These are phyloP conservation scores for Xylariaceae sp. DNA, from an alignment of 2,329 filamentous ascomycete species.

Conservation along the genomic window DNA sequence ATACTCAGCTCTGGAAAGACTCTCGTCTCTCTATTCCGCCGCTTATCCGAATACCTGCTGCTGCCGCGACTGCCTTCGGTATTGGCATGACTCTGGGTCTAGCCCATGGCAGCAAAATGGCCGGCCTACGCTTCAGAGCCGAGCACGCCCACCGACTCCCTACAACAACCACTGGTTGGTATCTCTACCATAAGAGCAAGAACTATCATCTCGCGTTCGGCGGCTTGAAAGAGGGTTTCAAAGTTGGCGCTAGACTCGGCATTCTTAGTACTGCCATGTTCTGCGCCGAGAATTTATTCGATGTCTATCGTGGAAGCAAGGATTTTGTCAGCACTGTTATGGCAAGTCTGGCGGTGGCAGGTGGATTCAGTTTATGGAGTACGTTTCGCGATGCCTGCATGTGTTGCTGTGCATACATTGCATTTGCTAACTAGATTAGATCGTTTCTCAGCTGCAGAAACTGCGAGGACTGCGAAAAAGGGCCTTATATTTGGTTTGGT, in stretches of 20 bases:
- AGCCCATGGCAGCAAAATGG: slow-evolving; percentile 73
- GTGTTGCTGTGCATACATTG: slow-evolving; percentile 1
- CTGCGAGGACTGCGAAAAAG: slow-evolving; percentile 77
- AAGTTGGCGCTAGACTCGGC: slow-evolving; percentile 73
- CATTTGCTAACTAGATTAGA: slow-evolving; percentile 55
- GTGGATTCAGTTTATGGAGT: slow-evolving; percentile 87
- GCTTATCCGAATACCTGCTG: slow-evolving; percentile 68
- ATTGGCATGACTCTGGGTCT: slow-evolving; percentile 75
- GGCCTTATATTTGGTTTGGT: slow-evolving; percentile 79
- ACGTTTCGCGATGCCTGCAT: slow-evolving; percentile 44
- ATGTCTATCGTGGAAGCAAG: slow-evolving; percentile 70
- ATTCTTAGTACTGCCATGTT: slow-evolving; percentile 80
- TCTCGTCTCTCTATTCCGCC: slow-evolving; percentile 68
- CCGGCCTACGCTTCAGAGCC: slow-evolving; percentile 85
- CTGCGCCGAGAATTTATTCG: slow-evolving; percentile 82
- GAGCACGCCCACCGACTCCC: slow-evolving; percentile 96
- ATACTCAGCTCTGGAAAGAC: slow-evolving; percentile 43
- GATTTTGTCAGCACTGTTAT: slow-evolving; percentile 83
- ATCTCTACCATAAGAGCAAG: slow-evolving; percentile 97
- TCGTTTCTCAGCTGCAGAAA: slow-evolving; percentile 77
- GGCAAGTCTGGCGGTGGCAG: slow-evolving; percentile 83
- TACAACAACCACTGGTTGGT: slow-evolving; percentile 84
- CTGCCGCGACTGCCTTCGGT: slow-evolving; percentile 66
- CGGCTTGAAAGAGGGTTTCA: slow-evolving; percentile 77
- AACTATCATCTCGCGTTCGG: slow-evolving; percentile 86